phyloP scores from a whole-genome alignment of 495 filamentous ascomycete species.

The Penicillium lagena region DNA sequence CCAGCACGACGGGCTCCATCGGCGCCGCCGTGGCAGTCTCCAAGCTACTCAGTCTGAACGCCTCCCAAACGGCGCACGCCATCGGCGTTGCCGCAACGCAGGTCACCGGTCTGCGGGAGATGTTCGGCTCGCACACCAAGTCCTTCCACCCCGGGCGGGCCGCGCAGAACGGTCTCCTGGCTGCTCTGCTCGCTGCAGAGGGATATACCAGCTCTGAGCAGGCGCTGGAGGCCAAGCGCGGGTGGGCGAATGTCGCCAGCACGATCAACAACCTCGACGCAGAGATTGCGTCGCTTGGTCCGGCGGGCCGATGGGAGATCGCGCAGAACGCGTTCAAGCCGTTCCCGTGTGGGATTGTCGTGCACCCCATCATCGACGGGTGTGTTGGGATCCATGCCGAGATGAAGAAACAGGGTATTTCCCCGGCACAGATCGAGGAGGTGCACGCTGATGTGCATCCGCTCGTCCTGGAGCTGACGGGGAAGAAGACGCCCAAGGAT shows the following conservation, averaged over 20 bases:
- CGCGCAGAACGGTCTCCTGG: conserved; percentile 43
- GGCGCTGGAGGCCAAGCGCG: conserved; percentile 45
- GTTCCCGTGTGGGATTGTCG: conserved; percentile 51
- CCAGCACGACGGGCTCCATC: conserved; percentile 43
- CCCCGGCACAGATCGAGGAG: conserved; percentile 4
- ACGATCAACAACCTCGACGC: conserved; percentile 7
- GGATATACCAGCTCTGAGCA: conserved; percentile 41
- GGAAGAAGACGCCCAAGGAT: conserved; percentile 41
- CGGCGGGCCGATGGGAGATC: conserved; percentile 38
- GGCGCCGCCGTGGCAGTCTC: conserved; percentile 45
- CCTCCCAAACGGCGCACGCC: conserved; percentile 37
- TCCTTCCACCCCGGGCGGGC: conserved; percentile 48
- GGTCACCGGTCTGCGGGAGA: conserved; percentile 44
- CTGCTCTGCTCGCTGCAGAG: conserved; percentile 39
- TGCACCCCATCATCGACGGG: conserved; percentile 49
- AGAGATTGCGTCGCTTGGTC: conserved; percentile 7
- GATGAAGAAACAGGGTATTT: conserved; percentile 14
- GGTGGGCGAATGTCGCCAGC: conserved; percentile 47
- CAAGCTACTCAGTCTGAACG: conserved; percentile 32
- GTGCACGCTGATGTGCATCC: conserved; percentile 40
- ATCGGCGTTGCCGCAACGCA: conserved; percentile 48
- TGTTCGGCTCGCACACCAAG: conserved; percentile 51
- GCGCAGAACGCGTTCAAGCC: conserved; percentile 49
- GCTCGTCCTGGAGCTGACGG: conserved; percentile 46
- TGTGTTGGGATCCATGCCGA: conserved; percentile 38